Conservation (phyloP, 179 eudicot genomes). For the Nepenthes alata region DNA sequence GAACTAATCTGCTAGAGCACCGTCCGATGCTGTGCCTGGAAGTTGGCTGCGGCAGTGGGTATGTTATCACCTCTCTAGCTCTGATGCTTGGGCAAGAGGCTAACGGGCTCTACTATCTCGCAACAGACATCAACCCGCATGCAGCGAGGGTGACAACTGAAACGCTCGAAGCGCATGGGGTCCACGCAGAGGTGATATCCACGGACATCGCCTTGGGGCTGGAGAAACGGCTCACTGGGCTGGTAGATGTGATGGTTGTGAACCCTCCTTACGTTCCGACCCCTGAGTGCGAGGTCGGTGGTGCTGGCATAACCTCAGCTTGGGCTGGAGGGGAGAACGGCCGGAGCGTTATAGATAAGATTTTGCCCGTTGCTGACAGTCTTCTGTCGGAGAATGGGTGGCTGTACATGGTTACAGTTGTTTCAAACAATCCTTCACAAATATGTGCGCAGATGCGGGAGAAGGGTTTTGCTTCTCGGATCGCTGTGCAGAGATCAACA, state of each 20-base stretch:
- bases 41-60: slow-evolving; percentile 90
- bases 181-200: slow-evolving; percentile 62
- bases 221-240: slow-evolving; percentile 42
- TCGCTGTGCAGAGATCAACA: slow-evolving; percentile 76
- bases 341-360: slow-evolving; percentile 63
- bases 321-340: slow-evolving; percentile 99
- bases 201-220: slow-evolving; percentile 66
- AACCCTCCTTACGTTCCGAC: slow-evolving; percentile 98
- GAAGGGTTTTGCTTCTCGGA: slow-evolving; percentile 67
- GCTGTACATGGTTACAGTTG: slow-evolving; percentile 68
- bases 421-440: slow-evolving; percentile 65
- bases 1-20: slow-evolving; percentile 45
- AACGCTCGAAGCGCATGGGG: slow-evolving; percentile 64
- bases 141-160: slow-evolving; percentile 42
- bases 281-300: slow-evolving; percentile 89
- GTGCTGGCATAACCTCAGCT: slow-evolving; percentile 54
- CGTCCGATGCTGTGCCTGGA: slow-evolving; percentile 64
- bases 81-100: slow-evolving; percentile 50
- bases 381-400: slow-evolving; percentile 76
- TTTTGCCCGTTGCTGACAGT: slow-evolving; percentile 62
- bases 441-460: slow-evolving; percentile 61
- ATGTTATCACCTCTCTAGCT: slow-evolving; percentile 77
- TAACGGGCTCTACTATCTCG: slow-evolving; percentile 41
- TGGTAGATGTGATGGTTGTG: slow-evolving; percentile 74
- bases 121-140: slow-evolving; percentile 73